Evolutionary conservation across 2,329 filamentous ascomycete genomes (phyloP).

Genomic region (Aquanectria penicillioides): DNA sequence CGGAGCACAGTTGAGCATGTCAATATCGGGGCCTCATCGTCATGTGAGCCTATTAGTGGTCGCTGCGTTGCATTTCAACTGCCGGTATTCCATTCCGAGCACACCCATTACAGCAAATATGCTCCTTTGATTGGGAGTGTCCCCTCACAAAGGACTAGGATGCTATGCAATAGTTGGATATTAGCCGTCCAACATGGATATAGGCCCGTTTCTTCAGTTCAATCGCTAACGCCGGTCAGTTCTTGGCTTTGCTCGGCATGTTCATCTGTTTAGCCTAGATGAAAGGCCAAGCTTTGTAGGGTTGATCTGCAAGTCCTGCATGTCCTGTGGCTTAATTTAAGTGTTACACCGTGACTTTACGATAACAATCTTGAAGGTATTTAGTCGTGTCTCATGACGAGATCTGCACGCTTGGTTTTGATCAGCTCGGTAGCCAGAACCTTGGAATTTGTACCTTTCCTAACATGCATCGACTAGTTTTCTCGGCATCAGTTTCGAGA

Average conservation of each 20-base stretch:
- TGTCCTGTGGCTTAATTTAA: neutral
- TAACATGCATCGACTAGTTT: no score
- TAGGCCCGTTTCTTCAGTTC: neutral
- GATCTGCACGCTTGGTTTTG: no score
- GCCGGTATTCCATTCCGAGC: slow-evolving; percentile 10
- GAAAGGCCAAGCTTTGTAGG: neutral
- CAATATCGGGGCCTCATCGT: neutral
- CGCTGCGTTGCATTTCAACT: slow-evolving; percentile 5
- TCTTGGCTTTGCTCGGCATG: neutral
- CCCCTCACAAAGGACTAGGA: neutral
- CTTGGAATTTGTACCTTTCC: no score
- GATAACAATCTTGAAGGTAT: no score
- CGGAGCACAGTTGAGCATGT: neutral
- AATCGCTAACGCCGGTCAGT: neutral
- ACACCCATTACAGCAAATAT: neutral
- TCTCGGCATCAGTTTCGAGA: no score
- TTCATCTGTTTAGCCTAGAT: neutral
- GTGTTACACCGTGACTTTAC: neutral
- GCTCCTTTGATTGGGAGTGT: slow-evolving; percentile 4
- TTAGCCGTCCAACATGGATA: neutral
- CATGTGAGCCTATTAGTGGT: neutral
- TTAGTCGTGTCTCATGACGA: no score
- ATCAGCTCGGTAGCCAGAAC: no score
- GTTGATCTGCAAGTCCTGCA: neutral
- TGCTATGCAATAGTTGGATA: neutral